Conservation (phyloP, 2,329 filamentous ascomycete genomes). For the Xylariaceae sp. region DNA sequence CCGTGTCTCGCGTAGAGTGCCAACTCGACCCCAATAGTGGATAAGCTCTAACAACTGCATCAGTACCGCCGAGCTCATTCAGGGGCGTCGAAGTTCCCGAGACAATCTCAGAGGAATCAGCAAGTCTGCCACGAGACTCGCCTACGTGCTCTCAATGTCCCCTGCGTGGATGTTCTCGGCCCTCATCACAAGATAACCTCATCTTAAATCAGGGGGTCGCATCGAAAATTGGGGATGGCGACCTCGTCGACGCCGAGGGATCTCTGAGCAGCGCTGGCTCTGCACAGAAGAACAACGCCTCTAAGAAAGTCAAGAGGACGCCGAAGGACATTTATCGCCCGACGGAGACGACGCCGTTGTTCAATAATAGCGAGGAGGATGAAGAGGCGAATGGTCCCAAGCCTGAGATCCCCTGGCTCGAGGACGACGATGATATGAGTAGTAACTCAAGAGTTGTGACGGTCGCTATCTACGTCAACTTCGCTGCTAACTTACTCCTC, state of each 20-base stretch:
- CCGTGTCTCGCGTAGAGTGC: no score
- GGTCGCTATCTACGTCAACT: constrained; percentile 84
- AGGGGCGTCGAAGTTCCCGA: constrained; percentile 59
- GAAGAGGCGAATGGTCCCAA: constrained; percentile 37
- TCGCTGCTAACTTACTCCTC: constrained; percentile 71
- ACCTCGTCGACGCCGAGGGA: constrained; percentile 9
- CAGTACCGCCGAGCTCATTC: constrained; percentile 51
- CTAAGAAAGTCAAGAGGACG: constrained; percentile 66
- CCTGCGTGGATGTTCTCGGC: no score
- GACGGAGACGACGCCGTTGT: constrained; percentile 64
- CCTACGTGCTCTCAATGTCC: no score
- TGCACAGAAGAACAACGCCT: constrained; percentile 11
- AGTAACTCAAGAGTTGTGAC: constrained; percentile 72
- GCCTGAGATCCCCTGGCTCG: constrained; percentile 64
- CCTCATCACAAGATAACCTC: no score
- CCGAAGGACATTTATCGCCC: constrained; percentile 81
- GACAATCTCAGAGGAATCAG: constrained; percentile 70
- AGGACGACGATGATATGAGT: constrained; percentile 66
- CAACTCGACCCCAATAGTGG: no score
- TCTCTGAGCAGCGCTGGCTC: no score
- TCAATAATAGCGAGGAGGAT: constrained; percentile 47
- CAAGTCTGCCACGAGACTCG: no score
- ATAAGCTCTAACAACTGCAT: no score
- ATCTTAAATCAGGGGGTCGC: constrained; percentile 10
- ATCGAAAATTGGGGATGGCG: constrained; percentile 4